Base-by-base conservation (phyloP, 257 asterid genomes). In the Capsicum baccatum region DNA sequence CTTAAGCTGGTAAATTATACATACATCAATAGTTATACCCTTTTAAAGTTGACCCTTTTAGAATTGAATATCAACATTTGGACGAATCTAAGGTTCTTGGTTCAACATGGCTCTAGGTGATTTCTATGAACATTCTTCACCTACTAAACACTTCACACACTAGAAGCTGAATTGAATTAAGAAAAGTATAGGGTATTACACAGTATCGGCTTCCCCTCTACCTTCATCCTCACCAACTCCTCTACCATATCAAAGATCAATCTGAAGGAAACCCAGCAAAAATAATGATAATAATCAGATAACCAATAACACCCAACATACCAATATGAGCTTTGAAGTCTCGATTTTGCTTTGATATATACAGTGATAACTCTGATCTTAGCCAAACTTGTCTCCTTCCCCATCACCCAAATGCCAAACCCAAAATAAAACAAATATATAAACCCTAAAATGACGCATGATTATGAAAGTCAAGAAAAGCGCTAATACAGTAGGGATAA, bases 201-300 rank as follows among this genome's bases (percentile, higher is more conserved):
- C 74, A 83, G 48, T 26, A 83, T 84, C 37, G 37, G 52, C 63
- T 67, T 76, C 67, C 56, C 63, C 73, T 56, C 84, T 52, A 74
- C 82, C 78, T 86, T 83, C 88, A 83, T 83, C 62, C 66, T 56
- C 78, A 86, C 88, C 78, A 78, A 83, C 86, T 86, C 86, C 82
- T 86, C 88, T 21, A 82, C 84, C 6, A 84, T 86, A 56, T 86
- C 88, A 62, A 86, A 63, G 47, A 86, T 83, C 81, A 86, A 66
- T 80, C 88, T 86, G 81, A 70, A 35, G 83, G 83, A 74, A 57
- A 56, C 71, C 64, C 82, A 82, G 58, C 4, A 16, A 82, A 60
- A 66, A 81, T 54, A 39, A 56, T 9, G 52, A 48, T 62, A 47
- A 48, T 15, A 80, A 60, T 79, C n/a, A 85, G 60, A 26, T 4